Base-by-base conservation (phyloP, 78 protist species). In the Dictyostelium discoideum region DNA sequence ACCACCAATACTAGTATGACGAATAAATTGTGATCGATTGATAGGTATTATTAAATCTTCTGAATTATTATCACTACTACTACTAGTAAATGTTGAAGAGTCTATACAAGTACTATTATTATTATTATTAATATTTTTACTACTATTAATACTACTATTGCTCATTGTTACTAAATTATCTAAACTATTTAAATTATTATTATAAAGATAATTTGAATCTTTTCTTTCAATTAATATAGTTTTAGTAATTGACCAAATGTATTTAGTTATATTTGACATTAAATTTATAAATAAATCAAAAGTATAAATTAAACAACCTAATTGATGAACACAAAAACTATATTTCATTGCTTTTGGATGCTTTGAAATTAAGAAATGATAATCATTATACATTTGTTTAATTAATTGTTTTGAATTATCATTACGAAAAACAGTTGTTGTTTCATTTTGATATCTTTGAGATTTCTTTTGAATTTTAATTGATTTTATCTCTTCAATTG, bases 241-340 rank as follows among this genome's bases (percentile, higher is more conserved):
- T 24, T 24, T 24, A 26, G 42, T 69, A 10, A 29, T 69, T 69
- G 77, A 69, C 77, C 77, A 69, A 69, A 69, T 69, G 39, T n/a
- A 69, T 69, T 69, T 39, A 26, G 77, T 26, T 24, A 69, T 69
- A 69, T 69, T 69, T 11, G 4, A 69, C 37, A 26, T 24, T 69
- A 69, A 10, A 69, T 69, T 69, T 69, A 79, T 37, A 79, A 79
- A 79, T 39, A 79, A 79, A 39, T 79, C 84, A 11, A 79, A 79
- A 2, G 84, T 79, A 79, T 79, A 79, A 44, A 79, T 44, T 44
- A 79, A 44, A 44, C 67, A 79, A 79, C 84, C 84, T 18, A 79
- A 44, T 44, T 79, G 84, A 44, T 74, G 81, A 79, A 79, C 11
- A 22, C 63, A 42, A 74, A 74, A 79, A 46, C 57, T 44, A 44